Percentiles rank a stretch among this genome's conserved stretches.
Conservation (phyloP, 2,329 filamentous ascomycete species). For the Dactylellina sp. region DNA sequence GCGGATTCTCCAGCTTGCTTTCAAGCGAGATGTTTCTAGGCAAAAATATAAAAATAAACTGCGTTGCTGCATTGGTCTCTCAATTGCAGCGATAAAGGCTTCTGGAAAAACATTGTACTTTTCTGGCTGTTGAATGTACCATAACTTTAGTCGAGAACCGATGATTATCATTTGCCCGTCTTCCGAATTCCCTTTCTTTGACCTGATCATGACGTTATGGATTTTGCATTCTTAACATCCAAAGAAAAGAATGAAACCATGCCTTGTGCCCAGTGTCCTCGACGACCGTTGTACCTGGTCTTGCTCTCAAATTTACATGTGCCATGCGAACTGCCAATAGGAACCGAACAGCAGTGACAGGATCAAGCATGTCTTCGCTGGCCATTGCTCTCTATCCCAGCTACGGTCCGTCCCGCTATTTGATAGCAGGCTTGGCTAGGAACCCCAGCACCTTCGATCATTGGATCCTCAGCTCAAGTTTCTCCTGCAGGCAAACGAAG, state of each 20-base stretch:
- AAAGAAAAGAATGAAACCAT: no score
- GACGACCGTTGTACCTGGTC: conserved; percentile 3
- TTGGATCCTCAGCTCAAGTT: conserved; percentile 6
- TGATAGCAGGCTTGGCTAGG: conserved; percentile 26
- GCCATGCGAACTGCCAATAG: conserved; percentile 35
- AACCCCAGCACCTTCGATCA: conserved; percentile 10
- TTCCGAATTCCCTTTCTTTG: conserved; percentile 5
- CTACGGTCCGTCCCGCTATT: conserved; percentile 55
- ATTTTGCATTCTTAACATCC: background rate
- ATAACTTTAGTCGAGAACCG: background rate
- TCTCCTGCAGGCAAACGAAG: conserved; percentile 1
- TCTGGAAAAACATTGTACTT: background rate
- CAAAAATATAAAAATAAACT: conserved; percentile 13
- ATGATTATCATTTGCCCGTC: conserved; percentile 3
- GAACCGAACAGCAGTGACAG: conserved; percentile 30
- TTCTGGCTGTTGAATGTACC: background rate
- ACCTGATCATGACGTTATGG: conserved; percentile 50
- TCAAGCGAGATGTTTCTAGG: background rate
- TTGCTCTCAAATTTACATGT: conserved; percentile 4
- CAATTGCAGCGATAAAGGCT: background rate
- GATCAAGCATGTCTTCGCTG: conserved; percentile 49
- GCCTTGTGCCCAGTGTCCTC: no score
- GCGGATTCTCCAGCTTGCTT: no score
- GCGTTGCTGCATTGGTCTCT: no score
- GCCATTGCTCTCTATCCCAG: conserved; percentile 32